A percentile compares a stretch with the other conserved stretches of the same genome.
Conservation (phyloP, 768 basidiomycete genomes). For the Rickenella mellea region DNA sequence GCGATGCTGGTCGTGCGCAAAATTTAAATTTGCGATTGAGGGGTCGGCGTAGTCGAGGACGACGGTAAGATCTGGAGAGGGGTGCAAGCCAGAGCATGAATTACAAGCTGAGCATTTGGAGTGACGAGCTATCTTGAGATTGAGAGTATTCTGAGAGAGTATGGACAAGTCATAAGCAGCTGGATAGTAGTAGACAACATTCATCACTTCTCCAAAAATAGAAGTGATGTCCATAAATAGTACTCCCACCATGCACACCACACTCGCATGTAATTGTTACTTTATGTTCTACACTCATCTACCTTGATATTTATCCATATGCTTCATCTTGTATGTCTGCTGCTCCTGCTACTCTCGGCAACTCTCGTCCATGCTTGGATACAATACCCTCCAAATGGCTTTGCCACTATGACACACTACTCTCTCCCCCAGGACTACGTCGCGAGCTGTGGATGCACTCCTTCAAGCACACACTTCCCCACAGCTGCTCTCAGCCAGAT, state of each 20-base stretch:
- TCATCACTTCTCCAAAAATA: no score
- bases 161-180: slow-evolving; percentile 39
- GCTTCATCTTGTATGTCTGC: background rate
- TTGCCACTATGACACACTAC: slow-evolving; percentile 77
- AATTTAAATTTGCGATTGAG: slow-evolving; percentile 49
- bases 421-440: slow-evolving; percentile 28
- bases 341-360: background rate
- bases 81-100: slow-evolving; percentile 63
- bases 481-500: slow-evolving; percentile 75
- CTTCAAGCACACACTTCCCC: slow-evolving; percentile 58
- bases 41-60: slow-evolving; percentile 45
- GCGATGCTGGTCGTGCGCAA: slow-evolving; percentile 60
- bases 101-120: slow-evolving; percentile 58
- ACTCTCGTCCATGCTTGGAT: slow-evolving; percentile 39
- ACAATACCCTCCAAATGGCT: slow-evolving; percentile 48
- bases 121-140: slow-evolving; percentile 80
- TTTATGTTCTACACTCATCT: no score
- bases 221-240: no score
- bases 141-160: slow-evolving; percentile 39
- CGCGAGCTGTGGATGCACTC: slow-evolving; percentile 71
- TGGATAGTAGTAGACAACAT: slow-evolving; percentile 66
- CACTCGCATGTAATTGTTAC: no score
- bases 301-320: no score
- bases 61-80: slow-evolving; percentile 47
- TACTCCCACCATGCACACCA: no score